These are phyloP conservation scores for Microbotryum saponariae DNA, from an alignment of 1,284 basidiomycete species.

Conservation along the genomic window DNA sequence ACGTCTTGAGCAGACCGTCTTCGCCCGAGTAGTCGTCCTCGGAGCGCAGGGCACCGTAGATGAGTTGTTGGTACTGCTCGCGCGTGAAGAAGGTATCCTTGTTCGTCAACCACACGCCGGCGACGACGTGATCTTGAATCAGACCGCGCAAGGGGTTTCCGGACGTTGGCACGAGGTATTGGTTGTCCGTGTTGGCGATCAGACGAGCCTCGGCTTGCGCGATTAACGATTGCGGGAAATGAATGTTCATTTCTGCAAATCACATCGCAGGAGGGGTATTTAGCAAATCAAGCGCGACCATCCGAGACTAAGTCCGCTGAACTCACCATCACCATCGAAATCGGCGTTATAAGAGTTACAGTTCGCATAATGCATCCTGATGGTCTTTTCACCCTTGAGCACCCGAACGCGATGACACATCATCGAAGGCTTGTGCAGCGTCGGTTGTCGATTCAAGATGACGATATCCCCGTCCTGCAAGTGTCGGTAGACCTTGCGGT, in stretches of 20 bases:
- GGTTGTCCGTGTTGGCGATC: constrained; percentile 97
- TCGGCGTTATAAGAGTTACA: constrained; percentile 99
- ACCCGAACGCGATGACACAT: constrained; percentile 96
- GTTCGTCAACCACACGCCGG: constrained; percentile 98
- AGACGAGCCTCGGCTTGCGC: constrained; percentile 88
- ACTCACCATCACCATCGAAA: constrained; percentile 91
- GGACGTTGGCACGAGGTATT: constrained; percentile 96
- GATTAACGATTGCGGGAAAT: constrained; percentile 92
- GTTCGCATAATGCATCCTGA: constrained; percentile 99
- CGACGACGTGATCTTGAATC: constrained; percentile 98
- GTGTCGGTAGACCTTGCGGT: constrained; percentile 97
- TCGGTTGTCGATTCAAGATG: constrained; percentile 96
- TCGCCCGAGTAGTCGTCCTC: constrained; percentile 66
- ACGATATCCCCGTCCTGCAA: constrained; percentile 91
- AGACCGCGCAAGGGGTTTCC: constrained; percentile 95
- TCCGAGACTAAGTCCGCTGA: not conserved
- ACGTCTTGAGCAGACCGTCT: constrained; percentile 60
- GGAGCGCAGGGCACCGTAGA: constrained; percentile 89
- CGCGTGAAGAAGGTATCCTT: constrained; percentile 91
- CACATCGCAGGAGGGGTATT: not conserved
- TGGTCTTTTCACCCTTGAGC: constrained; percentile 92
- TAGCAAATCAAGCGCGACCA: not conserved
- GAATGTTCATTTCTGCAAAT: constrained; percentile 89
- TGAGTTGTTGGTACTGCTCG: constrained; percentile 92
- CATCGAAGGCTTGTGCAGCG: constrained; percentile 99